Base-by-base conservation (phyloP, 106 monocot genomes). In the Phalaenopsis equestris region DNA sequence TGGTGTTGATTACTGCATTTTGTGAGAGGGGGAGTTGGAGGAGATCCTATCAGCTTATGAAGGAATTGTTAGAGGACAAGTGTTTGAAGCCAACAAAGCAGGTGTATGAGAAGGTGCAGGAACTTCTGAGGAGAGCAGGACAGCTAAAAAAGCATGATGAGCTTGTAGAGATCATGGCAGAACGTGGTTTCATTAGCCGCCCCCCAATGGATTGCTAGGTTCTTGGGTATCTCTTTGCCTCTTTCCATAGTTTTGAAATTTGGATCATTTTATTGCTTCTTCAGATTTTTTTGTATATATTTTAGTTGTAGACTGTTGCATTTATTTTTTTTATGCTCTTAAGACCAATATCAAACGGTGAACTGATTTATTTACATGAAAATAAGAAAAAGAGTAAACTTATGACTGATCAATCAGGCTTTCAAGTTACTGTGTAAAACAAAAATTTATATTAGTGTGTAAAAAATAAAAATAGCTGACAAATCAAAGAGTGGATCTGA, bases 21-120 rank as follows among this genome's bases (percentile, higher is more conserved):
- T 99, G 94, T 72, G 86, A 68, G 55, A 91, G 92, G 82, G 98
- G 94, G 9, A 86, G 91, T 56, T 99, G 94, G 98, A 94, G 88
- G 77, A 85, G 87, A 57, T 90, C 92, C 0, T 89, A 92, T 52
- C 75, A 67, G n/a, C 70, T 95, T 64, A 77, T 99, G 81, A 91
- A 52, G 86, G 98, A 99, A 87, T 92, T 99, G 98, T 82, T 94
- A 72, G 92, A 91, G 81, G 90, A 89, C 80, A 94, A 94, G 72
- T 57, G 87, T 46, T 79, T 94, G 82, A 91, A 90, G 75, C 98
- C 98, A 1, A 77, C 84, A 3, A 39, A 65, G 12, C 65, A 72
- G 3, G 76, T 90, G 5, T 86, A 81, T 75, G 84, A 86, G 73
- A 90, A 84, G 84, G 94, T 91, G 41, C 24, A 93, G 75, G 68